Evolutionary conservation across 148 eudicot genomes (phyloP).

Genomic region (Heliamphora exappendiculata): DNA sequence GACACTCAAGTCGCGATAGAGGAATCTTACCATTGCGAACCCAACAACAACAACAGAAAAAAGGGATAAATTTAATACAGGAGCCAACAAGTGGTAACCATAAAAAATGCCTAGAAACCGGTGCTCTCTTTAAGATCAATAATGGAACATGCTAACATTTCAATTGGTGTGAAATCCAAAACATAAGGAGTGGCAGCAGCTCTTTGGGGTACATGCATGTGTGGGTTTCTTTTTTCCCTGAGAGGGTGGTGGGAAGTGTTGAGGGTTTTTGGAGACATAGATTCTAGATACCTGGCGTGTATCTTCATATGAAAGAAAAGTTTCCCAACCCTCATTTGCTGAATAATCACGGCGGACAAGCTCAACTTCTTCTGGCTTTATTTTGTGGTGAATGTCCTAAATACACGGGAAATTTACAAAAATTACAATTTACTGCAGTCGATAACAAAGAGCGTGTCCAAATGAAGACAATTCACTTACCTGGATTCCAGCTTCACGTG

Average conservation of each 20-base stretch:
- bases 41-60: not conserved
- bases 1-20: not conserved
- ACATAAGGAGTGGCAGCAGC: not conserved
- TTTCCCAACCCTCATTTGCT: constrained; percentile 99
- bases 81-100: not conserved
- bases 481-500: constrained; percentile 99
- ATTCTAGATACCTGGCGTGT: constrained; percentile 85
- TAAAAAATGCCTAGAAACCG: not conserved
- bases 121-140: not conserved
- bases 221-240: not conserved
- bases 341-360: constrained; percentile 97
- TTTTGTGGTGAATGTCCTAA: constrained; percentile 95
- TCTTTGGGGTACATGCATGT: not conserved
- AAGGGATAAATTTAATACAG: not conserved
- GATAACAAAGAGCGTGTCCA: not conserved
- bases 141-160: not conserved
- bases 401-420: not conserved
- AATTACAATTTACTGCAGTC: not conserved
- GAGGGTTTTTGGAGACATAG: not conserved
- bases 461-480: constrained; percentile 22
- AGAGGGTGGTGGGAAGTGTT: not conserved
- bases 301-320: constrained; percentile 95
- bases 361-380: constrained; percentile 91
- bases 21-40: not conserved
- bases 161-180: not conserved